Evolutionary conservation across 2,329 filamentous ascomycete genomes (phyloP).

Genomic region (Trichoderma lentiforme): DNA sequence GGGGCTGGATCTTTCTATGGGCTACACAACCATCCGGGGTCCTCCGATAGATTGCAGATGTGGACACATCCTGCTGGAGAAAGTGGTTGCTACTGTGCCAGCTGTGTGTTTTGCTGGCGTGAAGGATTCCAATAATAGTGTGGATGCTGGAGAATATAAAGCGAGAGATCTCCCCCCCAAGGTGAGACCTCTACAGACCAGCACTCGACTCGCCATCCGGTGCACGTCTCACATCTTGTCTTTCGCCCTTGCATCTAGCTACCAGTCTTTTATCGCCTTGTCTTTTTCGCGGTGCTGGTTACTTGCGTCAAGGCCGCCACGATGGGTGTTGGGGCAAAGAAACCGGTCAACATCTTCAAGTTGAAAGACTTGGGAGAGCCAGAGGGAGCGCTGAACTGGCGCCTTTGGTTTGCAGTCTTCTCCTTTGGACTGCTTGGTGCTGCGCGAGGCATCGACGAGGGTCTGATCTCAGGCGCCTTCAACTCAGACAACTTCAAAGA

Average conservation of each 20-base stretch:
- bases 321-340: constrained; percentile 53
- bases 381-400: constrained; percentile 70
- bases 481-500: constrained; percentile 62
- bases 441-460: constrained; percentile 76
- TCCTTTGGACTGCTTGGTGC: constrained; percentile 74
- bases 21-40: constrained; percentile 1
- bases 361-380: constrained; percentile 64
- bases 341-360: constrained; percentile 61
- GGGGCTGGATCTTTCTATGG: neutral
- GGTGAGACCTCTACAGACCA: neutral
- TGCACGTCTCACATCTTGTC: neutral
- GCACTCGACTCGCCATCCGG: neutral
- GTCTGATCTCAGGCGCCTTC: constrained; percentile 70
- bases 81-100: neutral
- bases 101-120: neutral
- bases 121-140: neutral
- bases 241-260: neutral
- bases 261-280: neutral
- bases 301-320: constrained; percentile 20
- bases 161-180: neutral
- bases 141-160: neutral
- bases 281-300: neutral
- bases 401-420: constrained; percentile 72
- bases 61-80: neutral
- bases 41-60: neutral